Base-by-base conservation (phyloP, 1,139 yeast genomes). In the Trichomonascaceae sp. region DNA sequence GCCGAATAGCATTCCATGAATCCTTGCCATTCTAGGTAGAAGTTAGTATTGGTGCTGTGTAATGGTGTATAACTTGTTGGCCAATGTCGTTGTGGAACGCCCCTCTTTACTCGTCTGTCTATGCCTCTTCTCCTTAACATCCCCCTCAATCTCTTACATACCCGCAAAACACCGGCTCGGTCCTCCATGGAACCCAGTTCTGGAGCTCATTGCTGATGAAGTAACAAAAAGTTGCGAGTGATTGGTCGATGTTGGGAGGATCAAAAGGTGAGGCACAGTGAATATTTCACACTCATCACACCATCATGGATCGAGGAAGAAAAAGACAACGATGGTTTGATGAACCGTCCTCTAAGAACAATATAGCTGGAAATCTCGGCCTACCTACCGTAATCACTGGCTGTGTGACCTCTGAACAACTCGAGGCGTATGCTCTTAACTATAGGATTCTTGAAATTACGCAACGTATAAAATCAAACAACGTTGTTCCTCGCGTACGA, bases 361-460 rank as follows among this genome's bases (percentile, higher is more conserved):
- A 62, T 52, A 62, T 67, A 17, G 70, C 70, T 0, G 62, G 67
- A 47, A 50, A 61, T 50, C 63, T 68, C 51, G 67, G 64, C 20
- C 53, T 70, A 53, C 79, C 82, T 1, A 71, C 78, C 0, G 64
- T 67, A 12, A 70, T 79, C 43, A 69, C 72, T 3, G 79, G 81
- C 20, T 79, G 82, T 43, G 69, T 89, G 56, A 90, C 98, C 0
- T 84, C 82, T 48, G 99, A 93, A 67, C 98, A 93, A 67, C 73
- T 85, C 30, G 90, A 85, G 55, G 88, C 96, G 0, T 87, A 87
- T 68, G 93, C 87, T 55, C 78, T 83, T 50, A 75, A 81, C 58
- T 81, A 84, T 61, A 74, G 98, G 54, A 82, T 91, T 43, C 91
- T 88, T 61, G 98, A 93, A 67, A 83, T 91, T 52, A 74, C 81